Conservation (phyloP, 805 yeast species). For the Metschnikowia santaceciliae region DNA sequence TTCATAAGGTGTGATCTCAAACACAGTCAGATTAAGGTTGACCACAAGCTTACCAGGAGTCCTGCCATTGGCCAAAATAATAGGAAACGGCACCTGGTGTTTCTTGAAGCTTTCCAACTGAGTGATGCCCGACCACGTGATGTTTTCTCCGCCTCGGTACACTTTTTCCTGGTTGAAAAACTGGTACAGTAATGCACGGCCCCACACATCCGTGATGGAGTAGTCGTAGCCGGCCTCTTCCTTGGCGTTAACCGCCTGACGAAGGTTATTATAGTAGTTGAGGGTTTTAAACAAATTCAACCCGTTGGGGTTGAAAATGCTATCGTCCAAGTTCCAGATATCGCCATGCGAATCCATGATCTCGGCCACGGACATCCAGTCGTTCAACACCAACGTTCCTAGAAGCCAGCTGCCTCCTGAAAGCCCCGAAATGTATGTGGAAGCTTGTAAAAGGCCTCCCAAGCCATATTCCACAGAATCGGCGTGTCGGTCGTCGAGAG, state of each 20-base stretch:
- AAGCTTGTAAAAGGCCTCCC: constrained; percentile 16
- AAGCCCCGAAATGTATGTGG: constrained; percentile 15
- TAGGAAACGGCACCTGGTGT: constrained; percentile 64
- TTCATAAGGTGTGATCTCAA: constrained; percentile 37
- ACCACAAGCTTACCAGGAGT: constrained; percentile 57
- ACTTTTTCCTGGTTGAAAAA: constrained; percentile 13
- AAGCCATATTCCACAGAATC: constrained; percentile 7
- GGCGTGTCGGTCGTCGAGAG: constrained; percentile 9
- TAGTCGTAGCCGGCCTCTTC: constrained; percentile 12
- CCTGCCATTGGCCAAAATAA: constrained; percentile 59
- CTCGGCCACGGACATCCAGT: constrained; percentile 33
- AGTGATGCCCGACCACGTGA: constrained; percentile 25
- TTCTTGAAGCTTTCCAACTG: constrained; percentile 22
- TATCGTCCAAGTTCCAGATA: constrained; percentile 66
- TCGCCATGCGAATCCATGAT: constrained; percentile 22
- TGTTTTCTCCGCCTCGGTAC: constrained; percentile 15
- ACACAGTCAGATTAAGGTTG: constrained; percentile 61
- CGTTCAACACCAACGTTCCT: constrained; percentile 29
- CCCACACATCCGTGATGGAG: constrained; percentile 19
- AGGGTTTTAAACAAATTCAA: constrained; percentile 49
- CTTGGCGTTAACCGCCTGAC: constrained; percentile 13
- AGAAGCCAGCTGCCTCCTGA: constrained; percentile 19
- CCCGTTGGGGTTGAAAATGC: constrained; percentile 63
- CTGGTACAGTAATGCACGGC: constrained; percentile 17
- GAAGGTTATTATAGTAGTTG: constrained; percentile 10